Evolutionary conservation across 2,329 filamentous ascomycete species (phyloP), one percentile per base, ranked within the genome.

Genomic region (Phaeosphaeriaceae sp.): DNA sequence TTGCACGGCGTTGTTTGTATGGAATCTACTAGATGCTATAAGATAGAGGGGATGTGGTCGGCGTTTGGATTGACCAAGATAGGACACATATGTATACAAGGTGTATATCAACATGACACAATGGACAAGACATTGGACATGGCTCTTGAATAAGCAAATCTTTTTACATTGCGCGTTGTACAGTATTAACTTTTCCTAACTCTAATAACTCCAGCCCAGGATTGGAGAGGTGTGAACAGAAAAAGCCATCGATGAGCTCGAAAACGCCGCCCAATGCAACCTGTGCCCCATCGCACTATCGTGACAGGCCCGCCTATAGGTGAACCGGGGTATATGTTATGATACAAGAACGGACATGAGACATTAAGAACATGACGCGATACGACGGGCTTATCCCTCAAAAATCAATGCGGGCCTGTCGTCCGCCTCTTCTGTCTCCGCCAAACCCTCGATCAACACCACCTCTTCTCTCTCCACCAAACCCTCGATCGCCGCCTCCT

Each of bases 401-500:
- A 42, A 42, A 42, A n/a, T 20, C 40, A 42, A 57, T 19, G 40
- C 58, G 59, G 1, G 66, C 54, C 33, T 62, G 57, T 52, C 63
- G 57, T 27, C 25, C 53, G 20, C 57, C 58, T 54, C 58, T 40
- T 42, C 58, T 49, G 49, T 59, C 56, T 15, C 56, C 54, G 15
- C 54, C 51, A 15, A 51, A 58, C 9, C 53, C 56, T 27, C 25
- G 25, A 9, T 27, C 25, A n/a, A n/a, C n/a, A 21, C 53, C 33
- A 47, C 62, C 53, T 51, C 65, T 46, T 31, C 58, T 56, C 11
- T 58, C n/a, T 33, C 63, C 61, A 24, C 62, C 61, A 33, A 60
- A 66, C 25, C 63, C 65, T n/a, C n/a, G n/a, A 33, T 59, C 24
- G 22, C 41, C 59, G 49, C 64, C 60, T 11, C 58, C 61, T 6